Percentiles rank a stretch among this genome's conserved stretches.
phyloP scores from a whole-genome alignment of 345 rosid genomes.

The Arabidopsis thaliana region DNA sequence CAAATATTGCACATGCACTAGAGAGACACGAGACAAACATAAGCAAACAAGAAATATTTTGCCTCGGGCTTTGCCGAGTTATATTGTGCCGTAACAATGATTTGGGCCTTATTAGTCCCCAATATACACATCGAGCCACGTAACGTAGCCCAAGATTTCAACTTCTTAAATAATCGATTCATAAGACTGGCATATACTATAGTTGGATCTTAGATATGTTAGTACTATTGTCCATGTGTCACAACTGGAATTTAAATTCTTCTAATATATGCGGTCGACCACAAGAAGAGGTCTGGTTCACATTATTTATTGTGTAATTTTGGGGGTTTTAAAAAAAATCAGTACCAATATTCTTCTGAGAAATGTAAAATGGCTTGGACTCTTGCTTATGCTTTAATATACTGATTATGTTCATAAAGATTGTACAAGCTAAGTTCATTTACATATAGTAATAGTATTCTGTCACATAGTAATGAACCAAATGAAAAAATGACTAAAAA shows the following conservation, averaged over 20 bases:
- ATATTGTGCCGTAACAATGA: neutral
- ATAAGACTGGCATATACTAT: neutral
- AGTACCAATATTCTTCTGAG: neutral
- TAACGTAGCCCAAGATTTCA: neutral
- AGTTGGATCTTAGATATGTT: neutral
- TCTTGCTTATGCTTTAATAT: neutral
- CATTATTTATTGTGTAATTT: neutral
- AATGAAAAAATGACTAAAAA: too few relatives aligned
- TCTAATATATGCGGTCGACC: neutral
- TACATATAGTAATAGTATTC: too few relatives aligned
- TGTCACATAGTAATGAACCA: too few relatives aligned
- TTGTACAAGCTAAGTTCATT: neutral
- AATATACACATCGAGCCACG: neutral
- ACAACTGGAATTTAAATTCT: neutral
- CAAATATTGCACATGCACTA: neutral
- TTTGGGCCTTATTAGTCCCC: neutral
- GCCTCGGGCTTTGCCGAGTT: neutral
- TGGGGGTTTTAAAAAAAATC: neutral
- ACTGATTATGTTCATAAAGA: neutral
- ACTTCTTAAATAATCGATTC: neutral
- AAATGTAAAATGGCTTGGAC: neutral
- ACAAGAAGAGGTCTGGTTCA: neutral
- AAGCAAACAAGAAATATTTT: neutral
- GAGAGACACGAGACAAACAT: neutral
- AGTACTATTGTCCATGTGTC: neutral